Conservation (phyloP, 805 yeast species). For the Kazachstania bromeliacearum region DNA sequence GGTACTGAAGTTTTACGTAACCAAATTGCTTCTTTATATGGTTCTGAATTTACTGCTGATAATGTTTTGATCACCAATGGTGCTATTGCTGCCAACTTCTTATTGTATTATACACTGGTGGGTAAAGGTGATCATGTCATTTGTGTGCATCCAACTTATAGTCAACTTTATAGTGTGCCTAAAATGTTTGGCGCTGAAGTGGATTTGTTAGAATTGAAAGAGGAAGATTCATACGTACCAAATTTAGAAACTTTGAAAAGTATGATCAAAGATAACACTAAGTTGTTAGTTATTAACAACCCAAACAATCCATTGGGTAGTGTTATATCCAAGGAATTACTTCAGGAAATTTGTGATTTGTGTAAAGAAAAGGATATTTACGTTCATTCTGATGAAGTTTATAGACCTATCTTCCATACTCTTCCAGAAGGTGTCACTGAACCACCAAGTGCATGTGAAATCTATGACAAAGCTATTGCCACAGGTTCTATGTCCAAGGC, state of each 20-base stretch:
- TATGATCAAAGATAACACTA: constrained; percentile 33
- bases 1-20: constrained; percentile 36
- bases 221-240: constrained; percentile 32
- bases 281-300: constrained; percentile 38
- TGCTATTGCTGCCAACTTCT: constrained; percentile 47
- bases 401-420: constrained; percentile 42
- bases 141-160: constrained; percentile 42
- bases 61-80: constrained; percentile 44
- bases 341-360: constrained; percentile 32
- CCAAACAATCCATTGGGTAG: constrained; percentile 39
- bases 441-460: constrained; percentile 35
- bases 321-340: constrained; percentile 30
- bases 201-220: constrained; percentile 27
- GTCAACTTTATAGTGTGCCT: constrained; percentile 42
- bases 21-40: constrained; percentile 32
- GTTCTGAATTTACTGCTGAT: constrained; percentile 20
- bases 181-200: constrained; percentile 37
- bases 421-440: constrained; percentile 11
- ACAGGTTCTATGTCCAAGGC: constrained; percentile 49
- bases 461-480: constrained; percentile 36
- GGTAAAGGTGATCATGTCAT: constrained; percentile 40
- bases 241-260: constrained; percentile 27
- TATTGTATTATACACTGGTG: constrained; percentile 36
- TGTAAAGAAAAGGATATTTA: constrained; percentile 30
- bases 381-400: constrained; percentile 44